Evolutionary conservation across 768 basidiomycete genomes (phyloP).

Genomic region (Cystofilobasidium bisporidii): DNA sequence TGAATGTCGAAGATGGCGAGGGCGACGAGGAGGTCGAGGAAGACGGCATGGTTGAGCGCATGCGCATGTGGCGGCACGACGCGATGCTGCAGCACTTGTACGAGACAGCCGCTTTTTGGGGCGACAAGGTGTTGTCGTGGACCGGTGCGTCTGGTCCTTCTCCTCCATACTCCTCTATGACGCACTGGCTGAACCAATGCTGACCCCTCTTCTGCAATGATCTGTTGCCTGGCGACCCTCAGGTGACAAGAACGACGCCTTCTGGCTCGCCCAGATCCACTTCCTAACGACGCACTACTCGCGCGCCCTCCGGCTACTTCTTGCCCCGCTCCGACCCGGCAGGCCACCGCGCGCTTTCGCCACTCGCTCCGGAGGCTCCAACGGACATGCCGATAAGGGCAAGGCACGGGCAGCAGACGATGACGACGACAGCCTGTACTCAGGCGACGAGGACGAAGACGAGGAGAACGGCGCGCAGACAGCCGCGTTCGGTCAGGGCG

Average conservation of each 20-base stretch:
- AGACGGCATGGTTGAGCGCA: conserved; percentile 45
- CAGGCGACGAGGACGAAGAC: conserved; percentile 43
- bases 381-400: not conserved
- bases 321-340: conserved; percentile 63
- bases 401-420: conserved; percentile 15
- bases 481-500: conserved; percentile 12
- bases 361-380: too few species aligned
- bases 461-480: not conserved
- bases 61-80: conserved; percentile 95
- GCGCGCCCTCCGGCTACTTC: conserved; percentile 81
- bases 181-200: not conserved
- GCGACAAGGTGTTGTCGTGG: conserved; percentile 91
- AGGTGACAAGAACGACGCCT: conserved; percentile 96
- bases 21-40: conserved; percentile 10
- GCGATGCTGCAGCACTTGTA: conserved; percentile 98
- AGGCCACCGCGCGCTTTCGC: conserved; percentile 8
- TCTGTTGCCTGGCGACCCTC: not conserved
- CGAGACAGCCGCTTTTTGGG: conserved; percentile 96
- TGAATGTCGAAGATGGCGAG: not conserved
- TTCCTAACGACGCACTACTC: conserved; percentile 94
- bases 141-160: conserved; percentile 68
- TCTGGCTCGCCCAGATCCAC: conserved; percentile 97
- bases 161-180: not conserved
- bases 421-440: conserved; percentile 37
- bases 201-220: too few species aligned